A percentile compares a stretch with the other conserved stretches of the same genome.
phyloP scores from a whole-genome alignment of 768 basidiomycete species.

The Lactifluus hygrophoroides region DNA sequence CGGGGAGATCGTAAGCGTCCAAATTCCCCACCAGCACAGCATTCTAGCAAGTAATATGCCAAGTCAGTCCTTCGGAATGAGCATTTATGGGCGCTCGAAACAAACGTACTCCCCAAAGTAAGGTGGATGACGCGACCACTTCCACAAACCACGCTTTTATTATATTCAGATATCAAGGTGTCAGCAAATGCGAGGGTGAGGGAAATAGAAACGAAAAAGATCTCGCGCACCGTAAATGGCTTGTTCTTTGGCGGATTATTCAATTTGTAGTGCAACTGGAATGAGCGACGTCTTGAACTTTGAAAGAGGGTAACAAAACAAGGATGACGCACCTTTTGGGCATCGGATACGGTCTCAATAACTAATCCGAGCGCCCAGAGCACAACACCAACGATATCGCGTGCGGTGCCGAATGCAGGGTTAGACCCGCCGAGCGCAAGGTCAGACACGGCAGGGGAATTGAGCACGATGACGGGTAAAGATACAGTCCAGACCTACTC shows the following conservation, averaged over 20 bases:
- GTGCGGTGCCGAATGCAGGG: slow-evolving; percentile 41
- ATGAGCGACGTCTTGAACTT: background rate
- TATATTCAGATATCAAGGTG: slow-evolving; percentile 24
- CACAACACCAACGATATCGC: slow-evolving; percentile 23
- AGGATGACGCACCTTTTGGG: slow-evolving; percentile 37
- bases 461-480: background rate
- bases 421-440: slow-evolving; percentile 48
- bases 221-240: background rate
- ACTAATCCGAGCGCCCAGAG: slow-evolving; percentile 51
- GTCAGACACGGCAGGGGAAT: background rate
- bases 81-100: background rate
- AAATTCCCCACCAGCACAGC: slow-evolving; percentile 60
- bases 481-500: background rate
- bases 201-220: too few species aligned
- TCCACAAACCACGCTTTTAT: slow-evolving; percentile 46
- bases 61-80: background rate
- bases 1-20: slow-evolving; percentile 52
- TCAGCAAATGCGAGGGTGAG: background rate
- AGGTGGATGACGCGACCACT: slow-evolving; percentile 55
- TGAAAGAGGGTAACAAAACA: background rate
- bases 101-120: slow-evolving; percentile 60
- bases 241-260: background rate
- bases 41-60: slow-evolving; percentile 31
- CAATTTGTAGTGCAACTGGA: background rate
- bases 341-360: slow-evolving; percentile 48